Evolutionary conservation across 768 basidiomycete genomes (phyloP), one percentile per base, ranked within the genome.

Genomic region (Boletus reticulatus): DNA sequence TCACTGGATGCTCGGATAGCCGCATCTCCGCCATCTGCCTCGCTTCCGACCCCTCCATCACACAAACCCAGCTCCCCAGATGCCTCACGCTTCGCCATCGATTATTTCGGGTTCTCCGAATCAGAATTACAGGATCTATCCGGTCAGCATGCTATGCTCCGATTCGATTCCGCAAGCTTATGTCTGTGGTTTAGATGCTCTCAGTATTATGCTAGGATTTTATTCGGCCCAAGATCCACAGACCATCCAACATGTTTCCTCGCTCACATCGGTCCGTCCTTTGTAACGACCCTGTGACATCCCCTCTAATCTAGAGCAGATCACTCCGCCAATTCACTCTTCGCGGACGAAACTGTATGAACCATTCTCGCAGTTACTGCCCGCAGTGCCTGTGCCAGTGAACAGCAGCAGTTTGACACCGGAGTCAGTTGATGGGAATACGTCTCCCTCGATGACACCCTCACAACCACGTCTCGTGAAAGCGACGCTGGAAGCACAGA

Each of bases 41-140:
- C 88, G 20, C 78, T 92, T 59, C 90, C 88, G 48, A 92, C 89
- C 7, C 90, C 90, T 34, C 90, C 90, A 22, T 84, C 88, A 22
- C 82, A 89, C 62, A 85, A 89, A 61, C 81, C 87, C 17, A 76
- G 82, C 37, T 88, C 86, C 37, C 87, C 88, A 48, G 85, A 88
- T 63, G 81, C 82, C 19, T 80, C 83, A 39, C 79, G 88, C 55
- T 83, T 84, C 64, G 86, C 81, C 10, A 73, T 89, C 43, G 85
- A 88, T 59, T 77, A 84, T 64, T 88, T 87, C 64, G 78, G 78
- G 13, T 80, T 92, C 56, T 79, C 74, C 50, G 82, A 86, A 55
- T 62, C 71, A 32, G 85, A 92, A 62, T 72, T 88, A 39, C 68
- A 69, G 19, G 72, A 75, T 46, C 78, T 90, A 42, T 79, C 84